These are phyloP conservation scores for Globisporangium acanthophoron DNA, from an alignment of 352 stramenopile genomes.

Conservation along the genomic window DNA sequence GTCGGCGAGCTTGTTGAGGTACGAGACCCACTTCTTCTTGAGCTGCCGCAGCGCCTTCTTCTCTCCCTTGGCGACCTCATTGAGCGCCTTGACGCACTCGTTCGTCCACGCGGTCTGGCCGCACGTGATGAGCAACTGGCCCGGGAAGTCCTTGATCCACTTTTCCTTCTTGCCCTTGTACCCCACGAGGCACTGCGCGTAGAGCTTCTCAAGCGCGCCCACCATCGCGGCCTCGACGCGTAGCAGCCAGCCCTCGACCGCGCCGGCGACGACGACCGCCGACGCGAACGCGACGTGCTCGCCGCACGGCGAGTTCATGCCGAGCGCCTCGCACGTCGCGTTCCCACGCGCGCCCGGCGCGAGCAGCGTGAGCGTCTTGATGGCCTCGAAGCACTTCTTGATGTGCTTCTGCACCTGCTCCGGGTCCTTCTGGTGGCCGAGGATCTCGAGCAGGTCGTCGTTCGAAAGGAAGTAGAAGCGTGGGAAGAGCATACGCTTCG, in stretches of 20 bases:
- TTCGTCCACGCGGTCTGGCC: constrained; percentile 91
- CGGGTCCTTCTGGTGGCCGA: constrained; percentile 83
- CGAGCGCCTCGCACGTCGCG: constrained; percentile 82
- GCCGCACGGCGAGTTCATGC: constrained; percentile 88
- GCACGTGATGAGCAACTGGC: constrained; percentile 91
- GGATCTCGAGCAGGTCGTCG: constrained; percentile 82
- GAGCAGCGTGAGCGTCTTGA: constrained; percentile 74
- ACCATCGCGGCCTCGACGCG: constrained; percentile 84
- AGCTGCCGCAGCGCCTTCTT: constrained; percentile 90
- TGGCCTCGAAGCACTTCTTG: constrained; percentile 91
- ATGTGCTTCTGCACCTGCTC: constrained; percentile 89
- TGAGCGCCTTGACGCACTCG: constrained; percentile 91
- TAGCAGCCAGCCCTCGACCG: constrained; percentile 89
- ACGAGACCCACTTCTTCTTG: constrained; percentile 94
- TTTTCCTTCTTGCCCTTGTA: constrained; percentile 94
- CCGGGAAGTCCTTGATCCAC: constrained; percentile 93
- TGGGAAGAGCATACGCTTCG: constrained; percentile 84
- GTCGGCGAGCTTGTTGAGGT: constrained; percentile 92
- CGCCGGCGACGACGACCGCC: constrained; percentile 86
- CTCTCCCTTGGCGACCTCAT: constrained; percentile 85
- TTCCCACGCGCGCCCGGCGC: constrained; percentile 66
- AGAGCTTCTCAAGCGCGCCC: constrained; percentile 80
- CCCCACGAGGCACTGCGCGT: constrained; percentile 74
- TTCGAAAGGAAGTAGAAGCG: constrained; percentile 90
- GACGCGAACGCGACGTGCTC: constrained; percentile 82